Evolutionary conservation across 2,329 filamentous ascomycete genomes (phyloP), one percentile per base, ranked within the genome.

Genomic region (Setomelanomma holmii): DNA sequence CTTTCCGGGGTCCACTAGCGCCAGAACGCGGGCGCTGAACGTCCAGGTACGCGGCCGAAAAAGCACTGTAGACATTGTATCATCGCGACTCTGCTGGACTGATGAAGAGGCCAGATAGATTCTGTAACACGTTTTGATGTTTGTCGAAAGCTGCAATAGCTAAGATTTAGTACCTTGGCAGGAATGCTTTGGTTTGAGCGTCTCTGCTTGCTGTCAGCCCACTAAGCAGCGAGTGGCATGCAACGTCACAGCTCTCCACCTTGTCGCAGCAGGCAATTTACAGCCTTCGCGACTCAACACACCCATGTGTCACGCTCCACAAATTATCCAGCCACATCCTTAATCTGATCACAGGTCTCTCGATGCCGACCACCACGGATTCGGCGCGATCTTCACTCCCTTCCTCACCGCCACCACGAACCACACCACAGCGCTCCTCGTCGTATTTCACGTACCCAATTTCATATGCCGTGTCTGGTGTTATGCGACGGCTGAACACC

Each of bases 401-500:
- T 24, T 45, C 56, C 41, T 46, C 57, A 44, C 50, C 54, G 43
- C 45, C 57, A 17, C 55, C 58, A 40, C 60, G 56, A 39, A 43
- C 45, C 27, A 57, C 59, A 21, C 55, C 63, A 14, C 54, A 58
- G 40, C 64, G 64, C 48, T 69, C 73, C 49, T 70, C 74, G 19
- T 76, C 73, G 38, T 81, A 80, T 66, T 79, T 82, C 63, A 76
- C 78, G 41, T 80, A 79, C 55, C 79, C 80, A 14, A 74, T 82
- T 39, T 71, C 77, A 30, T 80, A 81, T 66, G 79, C 79, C 34
- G 71, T 80, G 35, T 74, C 74, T 24, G 77, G 78, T 44, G 73
- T 82, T 22, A 69, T 79, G 17, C 76, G 80, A 19, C 75, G 80
- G 38, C 69, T 82, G 38, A 77, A 76, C 45, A 69, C 74, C 56